phyloP scores from a whole-genome alignment of 805 yeast genomes.

The Komagataella pseudopastoris region DNA sequence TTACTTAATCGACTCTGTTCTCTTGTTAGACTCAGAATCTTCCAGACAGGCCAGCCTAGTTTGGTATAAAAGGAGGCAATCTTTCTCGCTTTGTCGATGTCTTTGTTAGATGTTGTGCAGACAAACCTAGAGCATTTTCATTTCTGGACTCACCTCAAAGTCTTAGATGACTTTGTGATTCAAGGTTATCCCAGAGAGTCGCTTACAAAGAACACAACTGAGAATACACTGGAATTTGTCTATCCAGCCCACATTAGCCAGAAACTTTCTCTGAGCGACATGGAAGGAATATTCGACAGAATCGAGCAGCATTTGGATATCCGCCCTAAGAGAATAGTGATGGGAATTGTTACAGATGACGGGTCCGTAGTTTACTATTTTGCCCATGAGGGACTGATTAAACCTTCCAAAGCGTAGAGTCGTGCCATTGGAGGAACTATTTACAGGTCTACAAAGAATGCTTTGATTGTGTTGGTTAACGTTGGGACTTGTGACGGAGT shows the following conservation, averaged over 20 bases:
- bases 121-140: conserved; percentile 29
- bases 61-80: background rate
- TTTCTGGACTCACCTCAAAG: conserved; percentile 27
- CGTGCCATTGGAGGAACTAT: background rate
- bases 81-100: background rate
- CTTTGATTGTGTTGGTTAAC: conserved; percentile 1
- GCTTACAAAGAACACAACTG: conserved; percentile 11
- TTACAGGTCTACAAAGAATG: background rate
- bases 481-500: conserved; percentile 1
- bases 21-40: background rate
- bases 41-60: background rate
- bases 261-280: conserved; percentile 21
- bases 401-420: conserved; percentile 41
- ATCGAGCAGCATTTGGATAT: conserved; percentile 6
- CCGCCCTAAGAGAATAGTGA: conserved; percentile 31
- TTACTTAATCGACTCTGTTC: background rate
- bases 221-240: conserved; percentile 23
- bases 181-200: conserved; percentile 3
- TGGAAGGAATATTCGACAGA: conserved; percentile 25
- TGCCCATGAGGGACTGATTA: conserved; percentile 50
- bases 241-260: conserved; percentile 18
- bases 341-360: conserved; percentile 49
- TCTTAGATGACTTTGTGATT: background rate
- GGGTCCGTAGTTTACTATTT: conserved; percentile 63
- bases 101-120: conserved; percentile 20